These are phyloP conservation scores for Sarocladium kiliense DNA, from an alignment of 2,329 filamentous ascomycete genomes.

Conservation along the genomic window DNA sequence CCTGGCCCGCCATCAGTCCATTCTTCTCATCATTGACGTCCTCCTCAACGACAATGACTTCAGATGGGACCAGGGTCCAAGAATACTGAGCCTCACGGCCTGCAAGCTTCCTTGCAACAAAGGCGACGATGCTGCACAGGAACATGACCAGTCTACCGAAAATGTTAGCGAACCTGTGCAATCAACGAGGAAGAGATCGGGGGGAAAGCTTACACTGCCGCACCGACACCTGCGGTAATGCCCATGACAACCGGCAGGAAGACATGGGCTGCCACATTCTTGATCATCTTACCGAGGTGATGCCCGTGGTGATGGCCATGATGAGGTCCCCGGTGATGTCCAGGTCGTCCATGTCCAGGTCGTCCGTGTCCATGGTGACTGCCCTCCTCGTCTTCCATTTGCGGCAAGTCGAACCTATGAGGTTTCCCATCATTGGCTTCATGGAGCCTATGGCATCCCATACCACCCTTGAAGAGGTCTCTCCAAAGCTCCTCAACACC, in stretches of 20 bases:
- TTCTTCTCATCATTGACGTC: slow-evolving; percentile 45
- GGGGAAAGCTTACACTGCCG: slow-evolving; percentile 50
- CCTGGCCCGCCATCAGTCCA: slow-evolving; percentile 36
- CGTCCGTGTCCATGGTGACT: not conserved
- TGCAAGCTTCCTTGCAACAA: slow-evolving; percentile 34
- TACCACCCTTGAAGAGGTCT: slow-evolving; percentile 17
- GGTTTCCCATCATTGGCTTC: not conserved
- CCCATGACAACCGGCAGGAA: slow-evolving; percentile 65
- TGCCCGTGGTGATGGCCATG: slow-evolving; percentile 15
- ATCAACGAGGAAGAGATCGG: not conserved
- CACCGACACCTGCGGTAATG: slow-evolving; percentile 61
- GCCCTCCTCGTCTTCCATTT: not conserved
- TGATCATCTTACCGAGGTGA: slow-evolving; percentile 42
- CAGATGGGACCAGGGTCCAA: slow-evolving; percentile 23
- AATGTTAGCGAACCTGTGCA: slow-evolving; percentile 20
- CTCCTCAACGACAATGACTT: slow-evolving; percentile 23
- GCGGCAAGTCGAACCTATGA: too few relatives aligned
- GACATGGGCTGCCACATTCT: slow-evolving; percentile 56
- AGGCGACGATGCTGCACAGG: slow-evolving; percentile 56
- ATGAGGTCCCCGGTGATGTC: not conserved
- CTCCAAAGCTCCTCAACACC: slow-evolving; percentile 35
- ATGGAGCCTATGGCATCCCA: slow-evolving; percentile 15
- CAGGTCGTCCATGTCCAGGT: slow-evolving; percentile 10
- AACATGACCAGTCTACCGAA: slow-evolving; percentile 54
- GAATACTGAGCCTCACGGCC: slow-evolving; percentile 23